These are phyloP conservation scores for Collybia mongolica DNA, from an alignment of 768 basidiomycete genomes.

Conservation along the genomic window DNA sequence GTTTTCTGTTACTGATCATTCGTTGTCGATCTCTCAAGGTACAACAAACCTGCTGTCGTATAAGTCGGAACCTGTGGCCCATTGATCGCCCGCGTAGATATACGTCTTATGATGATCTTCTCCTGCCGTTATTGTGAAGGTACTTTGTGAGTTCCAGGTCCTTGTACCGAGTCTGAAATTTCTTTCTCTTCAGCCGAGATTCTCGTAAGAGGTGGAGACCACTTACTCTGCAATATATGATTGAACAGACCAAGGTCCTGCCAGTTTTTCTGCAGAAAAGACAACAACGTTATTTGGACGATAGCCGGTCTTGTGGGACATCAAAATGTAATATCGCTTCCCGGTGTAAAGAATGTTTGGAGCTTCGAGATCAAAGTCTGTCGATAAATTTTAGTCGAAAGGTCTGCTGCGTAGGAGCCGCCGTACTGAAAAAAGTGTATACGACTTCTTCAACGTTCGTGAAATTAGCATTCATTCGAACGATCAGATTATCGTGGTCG, in stretches of 20 bases:
- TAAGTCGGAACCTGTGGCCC: slow-evolving; percentile 5
- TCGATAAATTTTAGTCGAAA: not conserved
- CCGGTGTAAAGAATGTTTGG: slow-evolving; percentile 20
- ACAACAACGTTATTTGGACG: slow-evolving; percentile 23
- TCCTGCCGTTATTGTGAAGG: slow-evolving; percentile 15
- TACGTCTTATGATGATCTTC: slow-evolving; percentile 3
- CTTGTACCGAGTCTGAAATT: slow-evolving; percentile 11
- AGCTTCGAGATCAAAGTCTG: slow-evolving; percentile 23
- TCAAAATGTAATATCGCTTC: slow-evolving; percentile 24
- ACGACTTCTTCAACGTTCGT: slow-evolving; percentile 23
- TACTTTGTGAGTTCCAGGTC: slow-evolving; percentile 20
- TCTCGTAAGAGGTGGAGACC: not conserved
- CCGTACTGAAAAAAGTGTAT: slow-evolving; percentile 19
- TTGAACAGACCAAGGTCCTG: slow-evolving; percentile 21
- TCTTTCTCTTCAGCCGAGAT: not conserved
- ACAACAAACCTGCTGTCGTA: slow-evolving; percentile 9
- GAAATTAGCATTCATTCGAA: slow-evolving; percentile 18
- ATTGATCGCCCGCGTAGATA: slow-evolving; percentile 11
- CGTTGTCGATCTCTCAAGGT: too few species aligned
- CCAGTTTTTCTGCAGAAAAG: slow-evolving; percentile 20
- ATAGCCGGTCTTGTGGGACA: slow-evolving; percentile 27
- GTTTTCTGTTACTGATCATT: too few species aligned
- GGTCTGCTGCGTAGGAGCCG: too few species aligned
- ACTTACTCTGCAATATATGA: slow-evolving; percentile 19
- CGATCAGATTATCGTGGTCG: slow-evolving; percentile 21